These are phyloP conservation scores for Inga leiocalycina DNA, from an alignment of 306 rosid genomes.

Conservation along the genomic window DNA sequence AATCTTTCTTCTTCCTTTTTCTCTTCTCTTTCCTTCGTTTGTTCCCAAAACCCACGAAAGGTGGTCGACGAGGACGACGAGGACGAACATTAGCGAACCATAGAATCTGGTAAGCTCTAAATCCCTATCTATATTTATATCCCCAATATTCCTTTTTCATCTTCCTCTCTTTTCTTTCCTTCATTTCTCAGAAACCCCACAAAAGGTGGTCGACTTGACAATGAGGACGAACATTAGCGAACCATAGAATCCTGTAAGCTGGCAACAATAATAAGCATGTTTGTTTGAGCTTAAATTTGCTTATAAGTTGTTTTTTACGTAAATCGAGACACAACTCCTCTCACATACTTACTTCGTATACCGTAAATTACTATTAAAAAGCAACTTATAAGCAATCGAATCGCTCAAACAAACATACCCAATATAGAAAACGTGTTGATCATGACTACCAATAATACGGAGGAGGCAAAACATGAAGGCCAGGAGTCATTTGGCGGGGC, in stretches of 20 bases:
- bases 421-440: slow-evolving; percentile 18
- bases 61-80: background rate
- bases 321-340: too few species aligned
- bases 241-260: background rate
- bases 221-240: background rate
- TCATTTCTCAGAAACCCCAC: background rate
- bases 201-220: background rate
- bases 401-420: too few species aligned
- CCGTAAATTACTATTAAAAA: too few species aligned
- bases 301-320: too few species aligned
- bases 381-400: too few species aligned
- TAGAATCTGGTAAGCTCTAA: background rate
- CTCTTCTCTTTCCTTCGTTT: background rate
- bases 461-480: background rate
- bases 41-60: background rate
- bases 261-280: too few species aligned
- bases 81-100: background rate
- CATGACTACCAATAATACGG: background rate
- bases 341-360: too few species aligned
- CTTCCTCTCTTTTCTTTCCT: background rate
- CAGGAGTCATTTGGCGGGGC: background rate
- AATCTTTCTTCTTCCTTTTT: background rate
- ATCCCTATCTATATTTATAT: too few species aligned
- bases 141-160: background rate
- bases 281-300: too few species aligned